Percentiles rank a stretch among this genome's conserved stretches.
phyloP scores from a whole-genome alignment of 2,329 filamentous ascomycete genomes.

The Aspergillus pseudotamarii region DNA sequence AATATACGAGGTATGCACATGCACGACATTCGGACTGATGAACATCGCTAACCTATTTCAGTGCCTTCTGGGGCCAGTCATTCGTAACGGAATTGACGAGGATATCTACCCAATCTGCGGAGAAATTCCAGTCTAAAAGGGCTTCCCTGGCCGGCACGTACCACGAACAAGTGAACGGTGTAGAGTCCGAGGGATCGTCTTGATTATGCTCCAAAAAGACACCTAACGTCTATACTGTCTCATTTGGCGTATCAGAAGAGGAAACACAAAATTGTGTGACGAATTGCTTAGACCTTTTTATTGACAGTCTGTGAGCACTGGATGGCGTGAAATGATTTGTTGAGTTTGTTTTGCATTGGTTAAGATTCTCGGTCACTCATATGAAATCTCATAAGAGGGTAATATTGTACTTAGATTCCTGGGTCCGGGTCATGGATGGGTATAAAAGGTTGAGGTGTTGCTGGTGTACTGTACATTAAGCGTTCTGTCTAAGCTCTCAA shows the following conservation, averaged over 20 bases:
- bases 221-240: background rate
- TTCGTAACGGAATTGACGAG: conserved; percentile 81
- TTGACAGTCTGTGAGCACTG: conserved; percentile 25
- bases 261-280: conserved; percentile 14
- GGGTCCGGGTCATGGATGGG: conserved; percentile 11
- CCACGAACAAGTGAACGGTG: conserved; percentile 22
- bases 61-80: conserved; percentile 92
- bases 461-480: conserved; percentile 20
- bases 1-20: conserved; percentile 75
- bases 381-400: conserved; percentile 13
- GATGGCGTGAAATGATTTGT: conserved; percentile 26
- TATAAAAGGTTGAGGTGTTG: conserved; percentile 11
- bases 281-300: conserved; percentile 26
- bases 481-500: conserved; percentile 15
- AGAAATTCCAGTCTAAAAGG: conserved; percentile 40
- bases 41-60: conserved; percentile 35
- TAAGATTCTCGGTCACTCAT: conserved; percentile 11
- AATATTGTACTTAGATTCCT: conserved; percentile 8
- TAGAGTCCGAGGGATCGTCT: conserved; percentile 5
- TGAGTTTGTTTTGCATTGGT: conserved; percentile 9
- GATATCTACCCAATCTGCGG: conserved; percentile 51
- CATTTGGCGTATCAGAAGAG: background rate
- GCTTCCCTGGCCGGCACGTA: conserved; percentile 20
- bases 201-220: background rate
- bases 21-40: background rate